These are phyloP conservation scores for Globisporangium ultimum DNA, from an alignment of 352 stramenopile genomes.

Conservation along the genomic window DNA sequence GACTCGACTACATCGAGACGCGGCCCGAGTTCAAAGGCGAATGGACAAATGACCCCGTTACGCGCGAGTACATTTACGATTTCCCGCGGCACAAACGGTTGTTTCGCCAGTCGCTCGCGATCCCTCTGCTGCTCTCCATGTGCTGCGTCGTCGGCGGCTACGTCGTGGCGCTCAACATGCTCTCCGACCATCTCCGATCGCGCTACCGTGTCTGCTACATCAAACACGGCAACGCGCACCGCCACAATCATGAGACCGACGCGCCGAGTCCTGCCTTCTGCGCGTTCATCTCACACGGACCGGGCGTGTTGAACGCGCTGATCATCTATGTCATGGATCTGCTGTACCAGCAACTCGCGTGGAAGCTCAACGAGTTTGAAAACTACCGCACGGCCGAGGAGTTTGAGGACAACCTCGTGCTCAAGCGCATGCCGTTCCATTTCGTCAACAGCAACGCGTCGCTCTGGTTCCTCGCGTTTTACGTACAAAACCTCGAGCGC, in stretches of 20 bases:
- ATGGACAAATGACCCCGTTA: slow-evolving; percentile 50
- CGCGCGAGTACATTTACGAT: slow-evolving; percentile 39
- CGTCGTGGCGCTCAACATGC: slow-evolving; percentile 50
- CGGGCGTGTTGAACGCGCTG: slow-evolving; percentile 58
- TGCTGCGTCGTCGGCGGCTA: slow-evolving; percentile 52
- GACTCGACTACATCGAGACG: slow-evolving; percentile 35
- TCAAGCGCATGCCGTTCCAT: slow-evolving; percentile 75
- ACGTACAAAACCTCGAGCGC: slow-evolving; percentile 46
- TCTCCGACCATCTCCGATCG: slow-evolving; percentile 47
- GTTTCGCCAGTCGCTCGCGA: slow-evolving; percentile 40
- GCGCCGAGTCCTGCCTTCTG: slow-evolving; percentile 66
- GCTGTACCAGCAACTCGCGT: slow-evolving; percentile 59
- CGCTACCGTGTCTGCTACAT: slow-evolving; percentile 33
- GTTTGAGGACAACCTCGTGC: slow-evolving; percentile 66
- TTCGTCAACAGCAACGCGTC: slow-evolving; percentile 77
- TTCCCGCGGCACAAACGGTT: slow-evolving; percentile 58
- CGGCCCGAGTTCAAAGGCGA: slow-evolving; percentile 47
- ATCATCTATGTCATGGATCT: slow-evolving; percentile 65
- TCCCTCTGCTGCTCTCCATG: slow-evolving; percentile 55
- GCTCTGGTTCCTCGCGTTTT: slow-evolving; percentile 66
- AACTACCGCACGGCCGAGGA: slow-evolving; percentile 67
- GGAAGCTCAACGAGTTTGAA: slow-evolving; percentile 65
- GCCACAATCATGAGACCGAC: background rate
- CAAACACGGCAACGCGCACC: background rate
- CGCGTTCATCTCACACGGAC: slow-evolving; percentile 41